A percentile compares a stretch with the other conserved stretches of the same genome.
These are phyloP conservation scores for Eutrema japonicum DNA, from an alignment of 345 rosid species.

Conservation along the genomic window DNA sequence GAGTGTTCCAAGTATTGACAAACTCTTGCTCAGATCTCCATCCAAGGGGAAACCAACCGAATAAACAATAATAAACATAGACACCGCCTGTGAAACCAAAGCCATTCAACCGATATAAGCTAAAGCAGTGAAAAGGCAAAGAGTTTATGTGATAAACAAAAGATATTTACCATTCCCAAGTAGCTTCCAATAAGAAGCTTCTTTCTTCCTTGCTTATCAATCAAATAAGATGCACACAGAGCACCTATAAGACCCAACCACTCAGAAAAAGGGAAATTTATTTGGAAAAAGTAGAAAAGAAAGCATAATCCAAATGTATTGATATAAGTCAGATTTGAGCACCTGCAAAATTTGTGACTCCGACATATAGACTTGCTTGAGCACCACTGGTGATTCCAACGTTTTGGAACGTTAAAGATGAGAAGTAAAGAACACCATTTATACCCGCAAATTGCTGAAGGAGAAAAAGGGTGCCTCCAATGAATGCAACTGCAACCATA, in stretches of 20 bases:
- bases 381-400: constrained; percentile 67
- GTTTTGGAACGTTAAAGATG: constrained; percentile 72
- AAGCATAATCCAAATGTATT: not conserved
- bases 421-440: constrained; percentile 84
- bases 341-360: constrained; percentile 77
- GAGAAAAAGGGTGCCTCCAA: constrained; percentile 69
- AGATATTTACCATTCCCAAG: constrained; percentile 64
- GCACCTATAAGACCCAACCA: constrained; percentile 53
- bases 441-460: constrained; percentile 90
- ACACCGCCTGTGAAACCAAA: constrained; percentile 61
- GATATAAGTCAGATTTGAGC: constrained; percentile 22
- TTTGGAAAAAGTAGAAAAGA: not conserved
- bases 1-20: constrained; percentile 73
- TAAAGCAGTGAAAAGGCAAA: constrained; percentile 4
- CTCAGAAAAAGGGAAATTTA: constrained; percentile 21
- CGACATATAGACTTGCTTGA: constrained; percentile 67
- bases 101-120: constrained; percentile 3
- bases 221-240: constrained; percentile 63
- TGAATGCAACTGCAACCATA: constrained; percentile 63
- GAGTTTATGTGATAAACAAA: not conserved
- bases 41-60: constrained; percentile 62
- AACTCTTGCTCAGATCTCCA: constrained; percentile 64
- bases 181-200: constrained; percentile 73
- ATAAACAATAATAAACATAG: constrained; percentile 63
- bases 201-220: constrained; percentile 71